A percentile compares a stretch with the other conserved stretches of the same genome.
Conservation (phyloP, 1,139 yeast species). For the Pichia cactophila region DNA sequence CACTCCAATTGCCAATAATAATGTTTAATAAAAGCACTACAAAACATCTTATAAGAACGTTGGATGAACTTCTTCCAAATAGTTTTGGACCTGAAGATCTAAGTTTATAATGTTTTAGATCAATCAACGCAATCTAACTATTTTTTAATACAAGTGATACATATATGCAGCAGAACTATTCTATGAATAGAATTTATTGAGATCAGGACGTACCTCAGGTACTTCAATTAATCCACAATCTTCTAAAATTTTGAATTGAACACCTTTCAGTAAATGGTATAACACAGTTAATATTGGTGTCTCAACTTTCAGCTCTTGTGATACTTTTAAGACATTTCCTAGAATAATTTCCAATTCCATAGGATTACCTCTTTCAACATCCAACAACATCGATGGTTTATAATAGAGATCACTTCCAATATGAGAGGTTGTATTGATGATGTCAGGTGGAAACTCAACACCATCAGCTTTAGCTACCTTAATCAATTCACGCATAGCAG, state of each 20-base stretch:
- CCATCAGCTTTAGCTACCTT: slow-evolving; percentile 49
- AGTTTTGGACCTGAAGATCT: slow-evolving; percentile 84
- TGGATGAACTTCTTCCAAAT: slow-evolving; percentile 67
- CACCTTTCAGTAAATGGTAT: slow-evolving; percentile 33
- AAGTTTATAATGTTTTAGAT: slow-evolving; percentile 5
- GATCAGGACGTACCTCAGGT: slow-evolving; percentile 25
- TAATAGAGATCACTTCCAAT: slow-evolving; percentile 49
- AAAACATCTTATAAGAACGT: slow-evolving; percentile 34
- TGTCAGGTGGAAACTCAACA: slow-evolving; percentile 33
- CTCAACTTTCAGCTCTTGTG: slow-evolving; percentile 36
- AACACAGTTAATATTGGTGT: slow-evolving; percentile 39
- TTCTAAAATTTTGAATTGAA: slow-evolving; percentile 38
- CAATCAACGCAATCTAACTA: not conserved
- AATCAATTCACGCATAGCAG: slow-evolving; percentile 46
- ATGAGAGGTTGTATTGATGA: slow-evolving; percentile 36
- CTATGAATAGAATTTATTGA: not conserved
- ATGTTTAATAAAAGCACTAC: slow-evolving; percentile 54
- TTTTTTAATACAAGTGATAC: no score
- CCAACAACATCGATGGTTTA: slow-evolving; percentile 52
- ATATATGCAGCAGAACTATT: no score
- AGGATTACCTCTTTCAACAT: slow-evolving; percentile 42
- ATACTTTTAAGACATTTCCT: slow-evolving; percentile 45
- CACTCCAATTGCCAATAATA: slow-evolving; percentile 38
- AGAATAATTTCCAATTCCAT: slow-evolving; percentile 50
- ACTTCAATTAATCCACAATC: slow-evolving; percentile 29